Percentiles rank a stretch among this genome's conserved stretches.
phyloP scores from a whole-genome alignment of 495 filamentous ascomycete genomes.

The Trichoderma asperelloides region DNA sequence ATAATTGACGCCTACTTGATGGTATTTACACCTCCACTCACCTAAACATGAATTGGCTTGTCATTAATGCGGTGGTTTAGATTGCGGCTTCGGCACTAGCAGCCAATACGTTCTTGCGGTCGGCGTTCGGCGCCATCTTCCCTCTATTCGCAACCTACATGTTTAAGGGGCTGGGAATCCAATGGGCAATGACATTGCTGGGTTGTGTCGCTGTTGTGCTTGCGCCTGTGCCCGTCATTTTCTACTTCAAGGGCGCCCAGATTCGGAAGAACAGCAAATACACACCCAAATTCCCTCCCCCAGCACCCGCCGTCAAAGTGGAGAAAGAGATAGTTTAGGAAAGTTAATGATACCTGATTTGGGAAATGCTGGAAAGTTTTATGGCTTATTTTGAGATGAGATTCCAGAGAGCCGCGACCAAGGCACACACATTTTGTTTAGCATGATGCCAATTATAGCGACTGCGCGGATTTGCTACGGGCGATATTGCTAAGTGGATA shows the following conservation, averaged over 20 bases:
- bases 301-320: not conserved
- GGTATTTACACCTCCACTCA: conserved; percentile 11
- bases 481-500: too few species aligned
- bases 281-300: not conserved
- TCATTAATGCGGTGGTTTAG: not conserved
- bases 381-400: not conserved
- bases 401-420: too few species aligned
- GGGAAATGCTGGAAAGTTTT: not conserved
- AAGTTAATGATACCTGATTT: not conserved
- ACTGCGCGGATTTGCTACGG: too few species aligned
- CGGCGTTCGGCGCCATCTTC: not conserved
- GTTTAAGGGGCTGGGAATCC: not conserved
- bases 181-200: not conserved
- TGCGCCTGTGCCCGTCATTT: not conserved
- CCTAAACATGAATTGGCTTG: not conserved
- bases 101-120: not conserved
- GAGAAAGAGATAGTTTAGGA: not conserved
- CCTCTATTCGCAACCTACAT: not conserved
- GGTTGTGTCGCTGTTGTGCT: not conserved
- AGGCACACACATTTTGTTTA: too few species aligned
- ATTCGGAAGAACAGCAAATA: not conserved
- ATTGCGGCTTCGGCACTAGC: not conserved
- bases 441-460: too few species aligned
- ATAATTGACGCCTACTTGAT: conserved; percentile 52
- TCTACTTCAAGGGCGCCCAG: not conserved